Conservation (phyloP, 208 protist genomes). For the Trypanosoma scelopori region DNA sequence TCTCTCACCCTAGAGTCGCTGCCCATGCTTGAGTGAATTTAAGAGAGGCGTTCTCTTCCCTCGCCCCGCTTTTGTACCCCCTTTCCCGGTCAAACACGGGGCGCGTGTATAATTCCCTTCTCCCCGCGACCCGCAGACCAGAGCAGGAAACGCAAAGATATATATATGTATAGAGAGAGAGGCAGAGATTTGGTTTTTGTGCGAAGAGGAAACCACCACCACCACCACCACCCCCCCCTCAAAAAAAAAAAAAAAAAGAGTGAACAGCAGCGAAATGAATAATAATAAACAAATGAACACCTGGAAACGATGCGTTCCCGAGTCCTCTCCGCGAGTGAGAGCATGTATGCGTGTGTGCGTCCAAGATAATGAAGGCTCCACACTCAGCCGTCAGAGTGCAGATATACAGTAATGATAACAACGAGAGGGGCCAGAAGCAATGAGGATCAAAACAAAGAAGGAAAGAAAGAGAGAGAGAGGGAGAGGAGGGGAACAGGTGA, state of each 20-base stretch:
- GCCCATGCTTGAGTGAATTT: neutral
- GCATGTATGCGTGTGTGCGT: no score
- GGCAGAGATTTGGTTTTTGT: no score
- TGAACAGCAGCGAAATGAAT: neutral
- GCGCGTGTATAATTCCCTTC: neutral
- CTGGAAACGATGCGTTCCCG: neutral
- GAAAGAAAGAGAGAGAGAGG: no score
- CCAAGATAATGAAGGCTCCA: neutral
- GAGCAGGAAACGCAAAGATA: neutral
- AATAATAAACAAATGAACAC: neutral
- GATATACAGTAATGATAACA: constrained; percentile 5
- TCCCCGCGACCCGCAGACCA: neutral
- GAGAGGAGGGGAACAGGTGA: constrained; percentile 15
- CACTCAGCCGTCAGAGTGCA: neutral
- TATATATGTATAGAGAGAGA: no score
- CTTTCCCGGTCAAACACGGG: neutral
- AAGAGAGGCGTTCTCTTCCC: neutral
- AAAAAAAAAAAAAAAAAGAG: constrained; percentile 7
- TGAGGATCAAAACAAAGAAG: no score
- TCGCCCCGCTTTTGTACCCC: neutral
- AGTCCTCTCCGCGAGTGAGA: neutral
- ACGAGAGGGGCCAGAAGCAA: no score
- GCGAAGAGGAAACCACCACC: no score
- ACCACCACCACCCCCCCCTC: no score
- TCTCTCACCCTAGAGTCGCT: neutral